Evolutionary conservation across 768 basidiomycete species (phyloP).

Genomic region (Lyophyllum shimeji): DNA sequence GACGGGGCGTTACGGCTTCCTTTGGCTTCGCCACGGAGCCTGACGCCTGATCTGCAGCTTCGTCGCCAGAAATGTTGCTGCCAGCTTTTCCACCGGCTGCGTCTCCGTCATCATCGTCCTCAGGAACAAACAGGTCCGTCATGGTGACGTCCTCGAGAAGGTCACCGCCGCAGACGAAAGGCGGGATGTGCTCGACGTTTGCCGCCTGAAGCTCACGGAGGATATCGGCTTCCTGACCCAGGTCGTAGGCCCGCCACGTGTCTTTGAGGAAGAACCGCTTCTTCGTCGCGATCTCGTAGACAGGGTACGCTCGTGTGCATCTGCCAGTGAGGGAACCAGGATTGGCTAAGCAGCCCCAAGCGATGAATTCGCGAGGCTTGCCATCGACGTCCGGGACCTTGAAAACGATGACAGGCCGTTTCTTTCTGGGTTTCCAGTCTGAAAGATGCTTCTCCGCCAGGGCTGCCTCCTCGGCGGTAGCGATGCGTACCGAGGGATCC

Average conservation of each 20-base stretch:
- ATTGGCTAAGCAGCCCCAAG: constrained; percentile 10
- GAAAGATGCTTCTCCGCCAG: not conserved
- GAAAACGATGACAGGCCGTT: constrained; percentile 6
- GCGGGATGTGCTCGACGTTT: constrained; percentile 22
- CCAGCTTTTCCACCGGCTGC: not conserved
- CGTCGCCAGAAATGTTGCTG: too few species aligned
- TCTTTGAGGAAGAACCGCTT: constrained; percentile 27
- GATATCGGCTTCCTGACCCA: constrained; percentile 18
- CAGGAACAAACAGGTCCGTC: constrained; percentile 5
- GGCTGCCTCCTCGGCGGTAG: constrained; percentile 5
- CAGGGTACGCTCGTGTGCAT: constrained; percentile 16
- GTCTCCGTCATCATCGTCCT: not conserved
- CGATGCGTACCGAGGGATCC: constrained; percentile 24
- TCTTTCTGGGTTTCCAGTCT: constrained; percentile 3
- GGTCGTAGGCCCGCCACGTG: constrained; percentile 18
- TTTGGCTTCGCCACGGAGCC: too few species aligned
- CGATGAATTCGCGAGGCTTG: constrained; percentile 10
- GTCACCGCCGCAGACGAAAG: constrained; percentile 28
- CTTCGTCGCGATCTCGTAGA: constrained; percentile 10
- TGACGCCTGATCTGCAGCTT: too few species aligned
- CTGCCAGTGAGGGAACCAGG: constrained; percentile 14
- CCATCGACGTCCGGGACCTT: constrained; percentile 4
- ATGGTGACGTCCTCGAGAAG: constrained; percentile 18
- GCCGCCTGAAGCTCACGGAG: constrained; percentile 12
- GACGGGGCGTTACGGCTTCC: too few species aligned